phyloP scores from a whole-genome alignment of 805 yeast species.

The Tetrapisispora iriomotensis region DNA sequence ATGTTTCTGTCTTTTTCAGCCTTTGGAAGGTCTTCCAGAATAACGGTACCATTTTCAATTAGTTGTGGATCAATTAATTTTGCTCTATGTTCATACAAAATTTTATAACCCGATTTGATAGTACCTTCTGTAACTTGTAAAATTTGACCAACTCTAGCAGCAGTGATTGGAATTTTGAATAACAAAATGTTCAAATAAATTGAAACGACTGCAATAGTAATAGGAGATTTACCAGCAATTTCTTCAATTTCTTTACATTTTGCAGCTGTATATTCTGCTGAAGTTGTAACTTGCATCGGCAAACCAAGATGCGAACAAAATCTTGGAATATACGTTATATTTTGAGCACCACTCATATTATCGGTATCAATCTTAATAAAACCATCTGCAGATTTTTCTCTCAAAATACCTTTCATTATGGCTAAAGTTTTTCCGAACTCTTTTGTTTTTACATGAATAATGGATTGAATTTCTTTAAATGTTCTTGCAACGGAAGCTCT shows the following conservation, averaged over 20 bases:
- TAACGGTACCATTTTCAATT: slow-evolving; percentile 23
- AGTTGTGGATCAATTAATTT: slow-evolving; percentile 41
- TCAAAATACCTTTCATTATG: slow-evolving; percentile 62
- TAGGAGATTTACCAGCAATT: slow-evolving; percentile 92
- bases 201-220: slow-evolving; percentile 95
- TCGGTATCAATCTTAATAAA: slow-evolving; percentile 34
- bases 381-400: slow-evolving; percentile 34
- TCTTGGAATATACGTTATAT: slow-evolving; percentile 90
- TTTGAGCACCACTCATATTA: slow-evolving; percentile 63
- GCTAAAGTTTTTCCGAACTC: slow-evolving; percentile 90
- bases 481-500: slow-evolving; percentile 91
- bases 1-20: slow-evolving; percentile 24
- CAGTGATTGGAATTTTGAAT: slow-evolving; percentile 68
- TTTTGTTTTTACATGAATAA: slow-evolving; percentile 86
- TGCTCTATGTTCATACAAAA: slow-evolving; percentile 63
- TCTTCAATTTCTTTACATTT: slow-evolving; percentile 86
- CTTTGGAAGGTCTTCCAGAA: slow-evolving; percentile 24
- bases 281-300: slow-evolving; percentile 72
- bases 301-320: slow-evolving; percentile 93
- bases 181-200: slow-evolving; percentile 88
- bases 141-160: slow-evolving; percentile 77
- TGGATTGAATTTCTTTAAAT: slow-evolving; percentile 90
- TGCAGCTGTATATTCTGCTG: slow-evolving; percentile 88
- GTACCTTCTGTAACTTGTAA: slow-evolving; percentile 98
- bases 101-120: slow-evolving; percentile 82